Evolutionary conservation across 768 basidiomycete genomes (phyloP).

Genomic region (Boletus fagicola): DNA sequence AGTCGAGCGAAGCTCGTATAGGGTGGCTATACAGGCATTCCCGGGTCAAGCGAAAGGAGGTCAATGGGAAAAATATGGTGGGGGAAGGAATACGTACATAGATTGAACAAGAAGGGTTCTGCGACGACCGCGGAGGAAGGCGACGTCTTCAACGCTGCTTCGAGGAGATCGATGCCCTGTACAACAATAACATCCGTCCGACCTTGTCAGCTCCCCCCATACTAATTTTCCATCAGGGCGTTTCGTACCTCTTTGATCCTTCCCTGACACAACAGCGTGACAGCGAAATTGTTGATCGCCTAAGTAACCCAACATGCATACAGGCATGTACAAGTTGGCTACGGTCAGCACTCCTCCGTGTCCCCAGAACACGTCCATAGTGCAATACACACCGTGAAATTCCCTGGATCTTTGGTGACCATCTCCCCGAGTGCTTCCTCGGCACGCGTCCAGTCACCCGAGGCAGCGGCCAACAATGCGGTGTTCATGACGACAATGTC

Average conservation of each 20-base stretch:
- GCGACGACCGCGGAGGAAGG: constrained; percentile 72
- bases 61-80: background rate
- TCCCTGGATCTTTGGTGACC: constrained; percentile 53
- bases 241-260: constrained; percentile 61
- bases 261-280: constrained; percentile 68
- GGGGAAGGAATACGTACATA: constrained; percentile 50
- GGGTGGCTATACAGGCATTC: constrained; percentile 47
- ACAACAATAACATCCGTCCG: background rate
- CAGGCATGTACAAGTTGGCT: background rate
- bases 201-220: background rate
- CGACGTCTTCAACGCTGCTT: constrained; percentile 56
- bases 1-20: constrained; percentile 78
- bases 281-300: constrained; percentile 78
- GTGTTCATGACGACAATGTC: constrained; percentile 58
- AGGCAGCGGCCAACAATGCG: constrained; percentile 62
- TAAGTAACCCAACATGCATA: constrained; percentile 16
- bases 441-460: constrained; percentile 67
- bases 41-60: background rate
- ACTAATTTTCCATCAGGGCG: background rate
- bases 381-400: constrained; percentile 48
- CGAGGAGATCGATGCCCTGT: constrained; percentile 70
- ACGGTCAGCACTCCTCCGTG: background rate
- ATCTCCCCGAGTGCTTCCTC: constrained; percentile 42
- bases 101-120: constrained; percentile 83
- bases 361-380: too few relatives aligned